phyloP scores from a whole-genome alignment of 768 basidiomycete genomes.

The Russula foetens region DNA sequence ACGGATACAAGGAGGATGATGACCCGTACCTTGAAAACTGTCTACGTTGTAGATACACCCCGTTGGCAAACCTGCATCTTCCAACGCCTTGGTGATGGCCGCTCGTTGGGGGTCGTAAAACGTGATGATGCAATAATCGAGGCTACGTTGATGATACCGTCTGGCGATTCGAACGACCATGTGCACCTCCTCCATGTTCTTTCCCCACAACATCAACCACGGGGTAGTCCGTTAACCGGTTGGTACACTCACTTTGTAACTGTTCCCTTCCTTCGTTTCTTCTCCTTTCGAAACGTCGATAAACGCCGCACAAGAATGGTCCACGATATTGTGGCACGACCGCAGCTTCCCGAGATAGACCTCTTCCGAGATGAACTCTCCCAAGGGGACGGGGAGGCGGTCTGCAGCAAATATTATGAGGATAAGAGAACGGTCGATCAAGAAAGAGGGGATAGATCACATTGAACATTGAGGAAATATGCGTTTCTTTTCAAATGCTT shows the following conservation, averaged over 20 bases:
- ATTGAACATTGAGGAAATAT: slow-evolving; percentile 42
- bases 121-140: slow-evolving; percentile 40
- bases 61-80: slow-evolving; percentile 30
- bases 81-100: slow-evolving; percentile 31
- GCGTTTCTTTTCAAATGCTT: slow-evolving; percentile 29
- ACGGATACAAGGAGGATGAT: not conserved
- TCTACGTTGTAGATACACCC: slow-evolving; percentile 4
- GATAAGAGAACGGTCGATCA: not conserved
- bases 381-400: slow-evolving; percentile 42
- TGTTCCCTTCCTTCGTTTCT: slow-evolving; percentile 30
- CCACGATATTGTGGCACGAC: slow-evolving; percentile 31
- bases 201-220: not conserved
- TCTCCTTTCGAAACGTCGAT: slow-evolving; percentile 34
- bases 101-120: slow-evolving; percentile 50
- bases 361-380: slow-evolving; percentile 39
- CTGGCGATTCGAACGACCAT: slow-evolving; percentile 4
- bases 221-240: too few relatives aligned
- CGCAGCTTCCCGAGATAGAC: slow-evolving; percentile 36
- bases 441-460: slow-evolving; percentile 22
- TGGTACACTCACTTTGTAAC: not conserved
- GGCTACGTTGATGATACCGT: not conserved
- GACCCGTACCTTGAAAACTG: slow-evolving; percentile 9
- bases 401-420: slow-evolving; percentile 27
- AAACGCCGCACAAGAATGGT: slow-evolving; percentile 34
- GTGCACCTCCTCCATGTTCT: slow-evolving; percentile 8